Conservation (phyloP, 106 monocot genomes). For the Xerophyta viscosa region DNA sequence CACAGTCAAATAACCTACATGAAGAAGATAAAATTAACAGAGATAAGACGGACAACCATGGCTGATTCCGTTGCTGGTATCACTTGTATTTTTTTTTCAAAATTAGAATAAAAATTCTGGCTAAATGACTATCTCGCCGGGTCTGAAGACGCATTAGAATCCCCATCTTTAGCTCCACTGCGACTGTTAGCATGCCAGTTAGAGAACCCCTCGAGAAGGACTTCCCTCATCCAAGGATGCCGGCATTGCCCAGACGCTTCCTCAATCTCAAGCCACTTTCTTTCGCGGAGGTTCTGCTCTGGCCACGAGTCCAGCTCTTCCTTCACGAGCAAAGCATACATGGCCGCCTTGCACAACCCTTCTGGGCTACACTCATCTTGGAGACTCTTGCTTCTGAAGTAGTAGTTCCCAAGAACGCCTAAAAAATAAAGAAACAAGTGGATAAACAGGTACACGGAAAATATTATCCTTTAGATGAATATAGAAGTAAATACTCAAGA, state of each 20-base stretch:
- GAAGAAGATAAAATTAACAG: no score
- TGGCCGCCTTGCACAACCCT: slow-evolving; percentile 36
- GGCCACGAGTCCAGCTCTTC: slow-evolving; percentile 35
- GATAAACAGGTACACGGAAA: background rate
- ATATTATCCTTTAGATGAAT: background rate
- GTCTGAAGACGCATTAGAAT: background rate
- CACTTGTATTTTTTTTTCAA: no score
- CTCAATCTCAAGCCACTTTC: slow-evolving; percentile 20
- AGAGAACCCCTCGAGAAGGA: slow-evolving; percentile 20
- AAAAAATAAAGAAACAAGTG: background rate
- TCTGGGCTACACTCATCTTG: slow-evolving; percentile 84
- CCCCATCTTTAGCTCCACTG: slow-evolving; percentile 1
- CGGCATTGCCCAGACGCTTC: slow-evolving; percentile 23
- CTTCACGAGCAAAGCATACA: slow-evolving; percentile 39
- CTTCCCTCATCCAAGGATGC: slow-evolving; percentile 30
- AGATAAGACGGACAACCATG: no score
- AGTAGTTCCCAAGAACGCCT: slow-evolving; percentile 67
- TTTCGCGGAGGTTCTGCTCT: slow-evolving; percentile 24
- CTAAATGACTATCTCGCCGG: background rate
- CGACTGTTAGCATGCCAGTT: slow-evolving; percentile 21
- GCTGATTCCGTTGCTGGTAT: no score
- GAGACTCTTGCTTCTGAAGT: slow-evolving; percentile 75
- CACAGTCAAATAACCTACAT: no score
- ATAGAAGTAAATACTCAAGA: background rate
- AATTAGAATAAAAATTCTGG: no score